phyloP scores from a whole-genome alignment of 805 yeast species.

The Schwanniomyces polymorphus region DNA sequence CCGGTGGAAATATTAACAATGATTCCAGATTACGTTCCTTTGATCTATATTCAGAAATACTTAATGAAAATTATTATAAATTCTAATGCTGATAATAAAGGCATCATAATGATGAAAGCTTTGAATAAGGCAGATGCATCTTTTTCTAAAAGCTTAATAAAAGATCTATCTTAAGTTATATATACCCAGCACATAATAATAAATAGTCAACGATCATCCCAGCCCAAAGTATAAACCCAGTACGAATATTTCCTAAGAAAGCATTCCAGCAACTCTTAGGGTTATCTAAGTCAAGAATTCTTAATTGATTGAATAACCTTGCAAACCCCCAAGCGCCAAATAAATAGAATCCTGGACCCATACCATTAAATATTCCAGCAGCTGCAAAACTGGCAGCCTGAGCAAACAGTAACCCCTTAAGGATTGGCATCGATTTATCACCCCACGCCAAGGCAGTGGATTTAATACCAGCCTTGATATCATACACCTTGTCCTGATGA shows the following conservation, averaged over 20 bases:
- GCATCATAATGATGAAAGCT: slow-evolving; percentile 21
- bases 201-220: slow-evolving; percentile 71
- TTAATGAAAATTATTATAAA: slow-evolving; percentile 18
- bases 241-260: slow-evolving; percentile 73
- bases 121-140: slow-evolving; percentile 28
- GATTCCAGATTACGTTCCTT: slow-evolving; percentile 31
- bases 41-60: slow-evolving; percentile 27
- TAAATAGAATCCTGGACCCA: slow-evolving; percentile 82
- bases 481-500: slow-evolving; percentile 92
- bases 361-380: slow-evolving; percentile 74
- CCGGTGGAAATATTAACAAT: slow-evolving; percentile 24
- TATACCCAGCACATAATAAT: slow-evolving; percentile 46
- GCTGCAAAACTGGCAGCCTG: slow-evolving; percentile 65
- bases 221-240: slow-evolving; percentile 67
- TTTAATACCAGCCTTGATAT: slow-evolving; percentile 86
- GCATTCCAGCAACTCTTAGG: slow-evolving; percentile 83
- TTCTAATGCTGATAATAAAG: slow-evolving; percentile 16
- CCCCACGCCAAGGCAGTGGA: slow-evolving; percentile 98
- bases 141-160: slow-evolving; percentile 16
- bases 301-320: slow-evolving; percentile 68
- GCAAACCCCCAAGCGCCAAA: slow-evolving; percentile 69
- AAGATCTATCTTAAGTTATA: slow-evolving; percentile 22
- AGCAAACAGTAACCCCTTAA: slow-evolving; percentile 60
- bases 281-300: slow-evolving; percentile 71
- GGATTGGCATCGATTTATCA: slow-evolving; percentile 65